Percentiles rank a stretch among this genome's conserved stretches.
Conservation (phyloP, 306 rosid species). For the Cicer cuneatum region DNA sequence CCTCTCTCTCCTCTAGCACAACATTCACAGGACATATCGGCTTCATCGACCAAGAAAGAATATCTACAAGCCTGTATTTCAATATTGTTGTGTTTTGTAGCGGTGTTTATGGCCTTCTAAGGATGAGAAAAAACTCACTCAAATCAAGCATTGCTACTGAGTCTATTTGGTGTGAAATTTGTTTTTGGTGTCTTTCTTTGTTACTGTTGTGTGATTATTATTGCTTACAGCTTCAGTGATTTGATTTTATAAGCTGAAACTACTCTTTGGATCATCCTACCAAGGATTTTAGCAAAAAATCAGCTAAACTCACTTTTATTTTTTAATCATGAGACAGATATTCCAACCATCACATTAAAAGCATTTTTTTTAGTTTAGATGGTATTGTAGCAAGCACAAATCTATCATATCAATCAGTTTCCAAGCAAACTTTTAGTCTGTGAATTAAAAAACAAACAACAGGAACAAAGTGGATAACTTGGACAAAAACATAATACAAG, state of each 20-base stretch:
- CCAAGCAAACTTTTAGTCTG: slow-evolving; percentile 19
- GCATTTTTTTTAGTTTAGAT: slow-evolving; percentile 35
- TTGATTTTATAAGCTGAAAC: slow-evolving; percentile 33
- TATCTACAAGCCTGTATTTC: slow-evolving; percentile 44
- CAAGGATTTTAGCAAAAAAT: slow-evolving; percentile 16
- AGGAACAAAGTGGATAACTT: slow-evolving; percentile 35
- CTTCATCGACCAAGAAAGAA: slow-evolving; percentile 49
- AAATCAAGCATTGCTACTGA: slow-evolving; percentile 19
- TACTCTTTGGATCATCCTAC: slow-evolving; percentile 17
- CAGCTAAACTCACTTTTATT: slow-evolving; percentile 15
- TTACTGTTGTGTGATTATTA: slow-evolving; percentile 45
- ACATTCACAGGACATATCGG: slow-evolving; percentile 49
- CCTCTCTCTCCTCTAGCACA: slow-evolving; percentile 48
- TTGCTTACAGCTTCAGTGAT: slow-evolving; percentile 32
- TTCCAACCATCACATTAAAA: slow-evolving; percentile 33
- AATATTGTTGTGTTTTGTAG: slow-evolving; percentile 46
- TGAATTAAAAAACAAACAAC: slow-evolving; percentile 44
- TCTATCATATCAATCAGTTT: slow-evolving; percentile 37
- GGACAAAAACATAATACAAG: slow-evolving; percentile 34
- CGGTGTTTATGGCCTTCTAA: slow-evolving; percentile 53
- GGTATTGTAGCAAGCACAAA: slow-evolving; percentile 26
- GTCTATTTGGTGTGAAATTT: slow-evolving; percentile 38
- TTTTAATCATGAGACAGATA: slow-evolving; percentile 26
- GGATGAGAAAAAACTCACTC: slow-evolving; percentile 21
- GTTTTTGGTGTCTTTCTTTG: slow-evolving; percentile 37